phyloP scores from a whole-genome alignment of 331 rosid genomes.

The Spiraea crenata region DNA sequence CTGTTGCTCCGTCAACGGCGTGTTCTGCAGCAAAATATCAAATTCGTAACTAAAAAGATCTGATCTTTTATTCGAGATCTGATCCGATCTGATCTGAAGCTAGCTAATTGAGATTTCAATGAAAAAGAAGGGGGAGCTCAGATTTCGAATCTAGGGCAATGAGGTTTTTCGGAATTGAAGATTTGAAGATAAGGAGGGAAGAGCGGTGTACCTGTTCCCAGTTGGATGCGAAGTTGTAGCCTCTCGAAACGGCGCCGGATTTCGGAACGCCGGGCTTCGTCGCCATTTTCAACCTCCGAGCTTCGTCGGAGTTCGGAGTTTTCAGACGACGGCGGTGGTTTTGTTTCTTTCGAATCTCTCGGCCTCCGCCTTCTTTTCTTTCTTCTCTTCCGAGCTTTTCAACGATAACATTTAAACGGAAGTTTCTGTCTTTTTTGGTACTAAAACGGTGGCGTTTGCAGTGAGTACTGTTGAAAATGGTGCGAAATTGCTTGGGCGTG shows the following conservation, averaged over 20 bases:
- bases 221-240: conserved; percentile 87
- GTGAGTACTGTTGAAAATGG: background rate
- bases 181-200: background rate
- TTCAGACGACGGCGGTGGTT: background rate
- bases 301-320: background rate
- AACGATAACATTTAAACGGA: background rate
- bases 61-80: conserved; percentile 21
- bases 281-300: conserved; percentile 30
- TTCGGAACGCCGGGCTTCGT: conserved; percentile 44
- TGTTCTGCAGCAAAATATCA: conserved; percentile 47
- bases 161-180: background rate
- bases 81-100: conserved; percentile 10
- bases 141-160: background rate
- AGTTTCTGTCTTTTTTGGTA: background rate
- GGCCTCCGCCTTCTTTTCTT: background rate
- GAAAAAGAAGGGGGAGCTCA: background rate
- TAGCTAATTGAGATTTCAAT: background rate
- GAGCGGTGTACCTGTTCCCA: conserved; percentile 74
- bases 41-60: background rate
- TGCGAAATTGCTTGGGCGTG: background rate
- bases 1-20: conserved; percentile 83
- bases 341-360: background rate
- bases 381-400: background rate
- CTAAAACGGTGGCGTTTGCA: background rate
- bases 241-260: conserved; percentile 83